Conservation (phyloP, 1,284 basidiomycete genomes). For the Austropuccinia psidii region DNA sequence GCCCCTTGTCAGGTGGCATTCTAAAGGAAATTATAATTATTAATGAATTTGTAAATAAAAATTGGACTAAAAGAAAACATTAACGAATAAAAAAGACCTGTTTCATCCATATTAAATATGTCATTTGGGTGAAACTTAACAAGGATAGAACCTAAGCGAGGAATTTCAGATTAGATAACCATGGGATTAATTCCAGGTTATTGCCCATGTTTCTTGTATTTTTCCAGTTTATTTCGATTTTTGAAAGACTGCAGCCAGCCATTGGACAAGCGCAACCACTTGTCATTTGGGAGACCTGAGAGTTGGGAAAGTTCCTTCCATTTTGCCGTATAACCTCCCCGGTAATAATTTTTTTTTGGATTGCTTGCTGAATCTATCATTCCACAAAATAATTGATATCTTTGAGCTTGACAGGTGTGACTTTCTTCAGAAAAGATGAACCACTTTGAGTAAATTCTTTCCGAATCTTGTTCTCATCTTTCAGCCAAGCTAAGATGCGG, state of each 20-base stretch:
- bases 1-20: no score
- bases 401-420: not conserved
- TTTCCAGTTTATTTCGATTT: no score
- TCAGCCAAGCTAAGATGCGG: constrained; percentile 13
- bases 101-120: constrained; percentile 24
- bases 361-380: not conserved
- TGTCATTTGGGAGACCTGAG: not conserved
- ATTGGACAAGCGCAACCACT: not conserved
- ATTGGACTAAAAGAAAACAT: no score
- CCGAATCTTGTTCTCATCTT: constrained; percentile 1
- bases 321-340: no score
- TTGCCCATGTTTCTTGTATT: no score
- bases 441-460: not conserved
- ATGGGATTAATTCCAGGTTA: no score
- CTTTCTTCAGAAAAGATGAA: not conserved
- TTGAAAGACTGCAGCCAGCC: constrained; percentile 24
- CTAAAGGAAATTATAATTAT: no score
- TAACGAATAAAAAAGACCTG: constrained; percentile 14
- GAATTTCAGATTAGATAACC: no score
- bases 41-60: no score
- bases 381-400: not conserved
- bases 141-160: no score
- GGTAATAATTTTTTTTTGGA: no score
- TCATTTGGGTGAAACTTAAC: not conserved
- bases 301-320: constrained; percentile 18